Conservation (phyloP, 2,329 filamentous ascomycete species). For the Dactylella cylindrospora region DNA sequence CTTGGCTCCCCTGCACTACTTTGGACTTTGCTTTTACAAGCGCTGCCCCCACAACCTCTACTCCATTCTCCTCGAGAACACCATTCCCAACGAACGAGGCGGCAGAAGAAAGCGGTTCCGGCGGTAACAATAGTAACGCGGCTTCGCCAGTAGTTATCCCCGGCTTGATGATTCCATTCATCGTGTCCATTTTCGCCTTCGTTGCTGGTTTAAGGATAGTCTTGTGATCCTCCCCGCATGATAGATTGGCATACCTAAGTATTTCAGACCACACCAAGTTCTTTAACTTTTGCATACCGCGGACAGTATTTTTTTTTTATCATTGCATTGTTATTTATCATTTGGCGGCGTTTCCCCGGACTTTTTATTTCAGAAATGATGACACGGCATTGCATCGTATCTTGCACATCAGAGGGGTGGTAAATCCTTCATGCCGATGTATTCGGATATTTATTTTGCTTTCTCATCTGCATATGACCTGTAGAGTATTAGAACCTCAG, state of each 20-base stretch:
- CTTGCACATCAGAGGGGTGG: too few relatives aligned
- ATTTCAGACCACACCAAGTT: too few relatives aligned
- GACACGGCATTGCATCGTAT: too few relatives aligned
- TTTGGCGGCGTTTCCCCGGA: too few relatives aligned
- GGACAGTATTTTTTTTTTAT: too few relatives aligned
- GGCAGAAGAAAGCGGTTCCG: background rate
- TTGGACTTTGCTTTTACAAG: constrained; percentile 7
- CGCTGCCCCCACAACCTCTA: constrained; percentile 7
- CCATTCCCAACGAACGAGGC: constrained; percentile 13
- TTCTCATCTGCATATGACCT: too few relatives aligned
- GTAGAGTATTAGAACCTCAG: too few relatives aligned
- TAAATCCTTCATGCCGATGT: too few relatives aligned
- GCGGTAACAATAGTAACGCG: constrained; percentile 3
- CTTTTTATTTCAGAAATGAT: too few relatives aligned
- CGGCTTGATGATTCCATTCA: constrained; percentile 15
- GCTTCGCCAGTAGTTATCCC: constrained; percentile 10
- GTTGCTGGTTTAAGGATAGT: constrained; percentile 7
- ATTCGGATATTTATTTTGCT: too few relatives aligned
- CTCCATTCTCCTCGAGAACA: constrained; percentile 15
- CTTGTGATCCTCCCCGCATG: constrained; percentile 2
- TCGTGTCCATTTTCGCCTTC: constrained; percentile 28
- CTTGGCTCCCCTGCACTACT: constrained; percentile 31
- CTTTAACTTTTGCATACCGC: too few relatives aligned
- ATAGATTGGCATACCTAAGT: background rate
- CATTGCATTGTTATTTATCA: too few relatives aligned